A percentile compares a stretch with the other conserved stretches of the same genome.
phyloP scores from a whole-genome alignment of 2,329 filamentous ascomycete species.

The Phialophora expanda region DNA sequence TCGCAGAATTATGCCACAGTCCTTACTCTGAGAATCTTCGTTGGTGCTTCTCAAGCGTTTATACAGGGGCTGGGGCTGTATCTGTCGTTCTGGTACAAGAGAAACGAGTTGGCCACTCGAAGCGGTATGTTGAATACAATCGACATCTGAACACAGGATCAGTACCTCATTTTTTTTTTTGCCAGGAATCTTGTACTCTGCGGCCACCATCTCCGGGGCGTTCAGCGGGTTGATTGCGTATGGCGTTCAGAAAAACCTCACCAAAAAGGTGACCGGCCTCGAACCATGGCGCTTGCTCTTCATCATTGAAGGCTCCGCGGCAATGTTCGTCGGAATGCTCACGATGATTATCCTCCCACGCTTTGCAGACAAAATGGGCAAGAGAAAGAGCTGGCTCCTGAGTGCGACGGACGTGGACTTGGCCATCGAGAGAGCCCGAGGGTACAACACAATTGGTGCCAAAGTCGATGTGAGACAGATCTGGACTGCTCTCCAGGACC shows the following conservation, averaged over 20 bases:
- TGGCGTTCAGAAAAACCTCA: constrained; percentile 69
- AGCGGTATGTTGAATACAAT: not conserved
- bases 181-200: constrained; percentile 49
- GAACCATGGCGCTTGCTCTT: constrained; percentile 69
- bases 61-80: constrained; percentile 15
- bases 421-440: constrained; percentile 3
- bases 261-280: constrained; percentile 57
- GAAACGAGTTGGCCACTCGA: constrained; percentile 17
- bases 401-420: not conserved
- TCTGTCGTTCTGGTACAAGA: constrained; percentile 14
- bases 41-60: constrained; percentile 18
- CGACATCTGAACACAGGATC: not conserved
- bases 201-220: constrained; percentile 71
- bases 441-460: constrained; percentile 22
- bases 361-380: constrained; percentile 56
- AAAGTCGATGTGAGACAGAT: constrained; percentile 19
- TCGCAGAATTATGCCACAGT: constrained; percentile 15
- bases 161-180: not conserved
- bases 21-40: constrained; percentile 8
- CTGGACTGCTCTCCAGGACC: constrained; percentile 11
- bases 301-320: constrained; percentile 71
- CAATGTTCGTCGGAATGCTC: constrained; percentile 63
- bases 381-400: constrained; percentile 8
- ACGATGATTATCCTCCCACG: constrained; percentile 68
- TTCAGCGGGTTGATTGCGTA: constrained; percentile 70